These are phyloP conservation scores for Paecilomyces niveus DNA, from an alignment of 2,329 filamentous ascomycete species.

Conservation along the genomic window DNA sequence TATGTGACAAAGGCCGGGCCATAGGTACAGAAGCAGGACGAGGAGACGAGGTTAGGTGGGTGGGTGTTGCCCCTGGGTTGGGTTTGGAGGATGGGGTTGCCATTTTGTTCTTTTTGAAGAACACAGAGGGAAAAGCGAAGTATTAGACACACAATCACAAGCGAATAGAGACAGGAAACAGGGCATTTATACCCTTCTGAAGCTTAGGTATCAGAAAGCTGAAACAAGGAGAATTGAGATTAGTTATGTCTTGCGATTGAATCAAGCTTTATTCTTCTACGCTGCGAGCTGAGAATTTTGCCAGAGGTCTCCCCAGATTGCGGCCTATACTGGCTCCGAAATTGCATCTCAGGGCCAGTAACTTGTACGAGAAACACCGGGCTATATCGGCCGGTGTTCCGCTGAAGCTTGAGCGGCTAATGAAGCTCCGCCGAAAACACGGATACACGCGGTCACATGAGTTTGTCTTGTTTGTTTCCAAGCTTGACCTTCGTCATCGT, in stretches of 20 bases:
- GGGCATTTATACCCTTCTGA: not conserved
- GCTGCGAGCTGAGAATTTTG: not conserved
- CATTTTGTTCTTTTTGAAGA: constrained; percentile 19
- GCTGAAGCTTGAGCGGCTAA: not conserved
- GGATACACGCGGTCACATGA: constrained; percentile 17
- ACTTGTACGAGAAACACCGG: not conserved
- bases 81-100: constrained; percentile 39
- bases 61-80: constrained; percentile 36
- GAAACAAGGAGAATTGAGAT: not conserved
- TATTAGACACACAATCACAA: not conserved
- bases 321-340: not conserved
- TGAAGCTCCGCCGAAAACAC: constrained; percentile 9
- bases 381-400: not conserved
- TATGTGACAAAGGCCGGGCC: constrained; percentile 34
- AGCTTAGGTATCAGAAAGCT: not conserved
- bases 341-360: not conserved
- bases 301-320: not conserved
- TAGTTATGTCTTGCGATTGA: not conserved
- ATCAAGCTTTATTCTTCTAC: not conserved
- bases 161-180: not conserved
- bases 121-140: not conserved
- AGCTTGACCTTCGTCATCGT: not conserved
- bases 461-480: constrained; percentile 21
- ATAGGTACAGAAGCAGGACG: constrained; percentile 34
- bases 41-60: constrained; percentile 37